phyloP scores from a whole-genome alignment of 768 basidiomycete species.

The Russula dissimulans region DNA sequence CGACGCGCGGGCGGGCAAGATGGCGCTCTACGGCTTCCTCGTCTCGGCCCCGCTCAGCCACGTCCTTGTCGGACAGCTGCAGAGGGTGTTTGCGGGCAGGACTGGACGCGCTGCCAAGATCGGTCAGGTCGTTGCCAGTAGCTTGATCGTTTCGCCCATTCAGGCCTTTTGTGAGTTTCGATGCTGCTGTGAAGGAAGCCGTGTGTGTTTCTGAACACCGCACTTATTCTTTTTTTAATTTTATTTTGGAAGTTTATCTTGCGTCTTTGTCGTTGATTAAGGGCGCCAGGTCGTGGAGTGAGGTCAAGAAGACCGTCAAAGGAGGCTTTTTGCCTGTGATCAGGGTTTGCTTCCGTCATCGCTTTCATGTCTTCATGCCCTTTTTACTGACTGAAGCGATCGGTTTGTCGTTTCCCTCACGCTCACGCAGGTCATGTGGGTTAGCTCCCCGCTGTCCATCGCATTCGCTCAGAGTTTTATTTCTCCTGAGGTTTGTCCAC shows the following conservation, averaged over 20 bases:
- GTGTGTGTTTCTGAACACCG: too few species aligned
- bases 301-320: slow-evolving; percentile 58
- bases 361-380: not conserved
- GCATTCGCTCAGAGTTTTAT: slow-evolving; percentile 72
- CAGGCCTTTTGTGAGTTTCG: slow-evolving; percentile 50
- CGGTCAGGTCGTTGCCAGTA: slow-evolving; percentile 66
- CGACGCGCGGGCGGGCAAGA: slow-evolving; percentile 66
- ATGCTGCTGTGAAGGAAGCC: too few species aligned
- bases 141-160: slow-evolving; percentile 67
- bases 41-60: slow-evolving; percentile 80
- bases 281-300: slow-evolving; percentile 59
- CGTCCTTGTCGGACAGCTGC: slow-evolving; percentile 58
- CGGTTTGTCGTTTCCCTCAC: not conserved
- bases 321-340: slow-evolving; percentile 68
- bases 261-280: slow-evolving; percentile 78
- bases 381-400: not conserved
- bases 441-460: slow-evolving; percentile 67
- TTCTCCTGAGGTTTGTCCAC: slow-evolving; percentile 52
- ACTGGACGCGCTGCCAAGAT: slow-evolving; percentile 54
- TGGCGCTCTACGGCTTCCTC: slow-evolving; percentile 75
- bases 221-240: not conserved
- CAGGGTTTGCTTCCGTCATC: slow-evolving; percentile 37
- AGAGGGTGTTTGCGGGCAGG: slow-evolving; percentile 70
- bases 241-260: slow-evolving; percentile 46
- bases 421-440: slow-evolving; percentile 57